Evolutionary conservation across 2,329 filamentous ascomycete species (phyloP), one percentile per base, ranked within the genome.

Genomic region (Diaporthe citri): DNA sequence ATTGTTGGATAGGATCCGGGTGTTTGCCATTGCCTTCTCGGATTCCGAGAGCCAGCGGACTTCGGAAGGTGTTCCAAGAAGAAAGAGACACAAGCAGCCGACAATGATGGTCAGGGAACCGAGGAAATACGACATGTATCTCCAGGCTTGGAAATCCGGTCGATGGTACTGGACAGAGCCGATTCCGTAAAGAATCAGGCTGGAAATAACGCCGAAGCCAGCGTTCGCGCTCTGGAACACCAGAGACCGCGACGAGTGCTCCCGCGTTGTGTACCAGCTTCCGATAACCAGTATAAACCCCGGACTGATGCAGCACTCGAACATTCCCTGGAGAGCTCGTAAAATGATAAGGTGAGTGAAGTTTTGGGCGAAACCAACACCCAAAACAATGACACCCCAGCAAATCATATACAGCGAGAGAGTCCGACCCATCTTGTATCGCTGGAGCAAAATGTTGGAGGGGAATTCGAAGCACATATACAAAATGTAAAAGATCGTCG

Each of bases 81-180:
- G 72, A 52, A 83, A 78, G 4, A 85, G 77, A 34, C 83, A 84
- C 7, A 83, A 73, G 28, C 71, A 76, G 4, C 83, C 83, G 8
- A 79, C 78, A 13, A 83, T 22, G 20, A 84, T 80, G 0, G 83
- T 85, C 31, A 85, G 75, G 5, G 77, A 73, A 4, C 83, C 83
- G 0, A 84, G 80, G 60, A 84, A 84, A 73, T 83, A 84, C 15
- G 81, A 82, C 80, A 84, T 84, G 73, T 84, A 84, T 25, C 83
- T 78, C 83, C 83, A 85, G 1, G 83, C 79, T 75, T 84, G 77
- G 25, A 82, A 81, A 4, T 80, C 80, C 6, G 81, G 77, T 17
- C 75, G 62, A 2, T 77, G 69, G 46, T 81, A 79, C 66, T 82
- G 78, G 2, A 82, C 75, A 1, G 81, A 77, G 9, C 83, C 83